Percentiles rank a stretch among this genome's conserved stretches.
Evolutionary conservation across 2,329 filamentous ascomycete species (phyloP).

Genomic region (Annulohypoxylon truncatum): DNA sequence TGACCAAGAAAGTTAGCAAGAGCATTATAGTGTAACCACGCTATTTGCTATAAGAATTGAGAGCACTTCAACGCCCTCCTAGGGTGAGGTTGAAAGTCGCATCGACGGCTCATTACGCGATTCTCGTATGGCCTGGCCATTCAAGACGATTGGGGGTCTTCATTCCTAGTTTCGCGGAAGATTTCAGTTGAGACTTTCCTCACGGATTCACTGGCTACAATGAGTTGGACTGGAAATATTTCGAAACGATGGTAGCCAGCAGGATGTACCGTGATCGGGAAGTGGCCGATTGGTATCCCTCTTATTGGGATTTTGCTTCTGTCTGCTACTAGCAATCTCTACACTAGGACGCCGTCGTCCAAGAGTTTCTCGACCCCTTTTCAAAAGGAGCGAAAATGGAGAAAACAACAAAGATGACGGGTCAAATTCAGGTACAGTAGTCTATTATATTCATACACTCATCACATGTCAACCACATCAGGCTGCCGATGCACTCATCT

Average conservation of each 20-base stretch:
- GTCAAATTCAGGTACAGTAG: slow-evolving; percentile 44
- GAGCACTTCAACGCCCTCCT: slow-evolving; percentile 38
- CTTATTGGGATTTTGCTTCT: slow-evolving; percentile 52
- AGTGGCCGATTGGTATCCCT: slow-evolving; percentile 50
- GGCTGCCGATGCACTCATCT: not conserved
- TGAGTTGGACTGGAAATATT: slow-evolving; percentile 19
- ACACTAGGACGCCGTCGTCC: slow-evolving; percentile 53
- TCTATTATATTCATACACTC: not conserved
- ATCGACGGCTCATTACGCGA: slow-evolving; percentile 47
- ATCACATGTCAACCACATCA: not conserved
- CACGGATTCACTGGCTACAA: not conserved
- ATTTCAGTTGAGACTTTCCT: slow-evolving; percentile 13
- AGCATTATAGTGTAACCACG: slow-evolving; percentile 42
- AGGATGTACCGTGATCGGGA: slow-evolving; percentile 54
- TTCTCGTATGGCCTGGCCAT: slow-evolving; percentile 50
- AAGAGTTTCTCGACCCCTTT: slow-evolving; percentile 53
- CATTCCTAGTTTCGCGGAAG: slow-evolving; percentile 48
- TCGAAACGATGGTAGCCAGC: slow-evolving; percentile 52
- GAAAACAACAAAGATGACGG: slow-evolving; percentile 51
- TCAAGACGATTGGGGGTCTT: slow-evolving; percentile 49
- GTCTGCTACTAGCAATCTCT: slow-evolving; percentile 33
- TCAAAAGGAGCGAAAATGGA: slow-evolving; percentile 57
- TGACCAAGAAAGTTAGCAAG: slow-evolving; percentile 21
- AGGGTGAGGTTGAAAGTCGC: slow-evolving; percentile 42
- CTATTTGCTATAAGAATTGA: slow-evolving; percentile 41